Evolutionary conservation across 2,329 filamentous ascomycete genomes (phyloP).

Genomic region (Plectosphaerella cucumerina): DNA sequence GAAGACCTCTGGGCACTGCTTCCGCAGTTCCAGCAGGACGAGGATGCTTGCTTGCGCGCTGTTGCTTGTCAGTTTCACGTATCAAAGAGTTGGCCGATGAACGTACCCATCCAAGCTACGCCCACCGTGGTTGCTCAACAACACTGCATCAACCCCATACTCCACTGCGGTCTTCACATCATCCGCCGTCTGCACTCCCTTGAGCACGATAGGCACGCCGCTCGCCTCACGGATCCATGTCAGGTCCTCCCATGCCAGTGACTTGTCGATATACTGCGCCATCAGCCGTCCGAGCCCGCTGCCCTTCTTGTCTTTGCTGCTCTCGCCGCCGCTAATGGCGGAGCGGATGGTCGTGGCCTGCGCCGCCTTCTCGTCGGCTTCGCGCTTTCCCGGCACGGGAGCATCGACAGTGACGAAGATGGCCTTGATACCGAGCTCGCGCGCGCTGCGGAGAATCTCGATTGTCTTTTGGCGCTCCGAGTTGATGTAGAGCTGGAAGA

Average conservation of each 20-base stretch:
- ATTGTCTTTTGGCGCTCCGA: slow-evolving; percentile 43
- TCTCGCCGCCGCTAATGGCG: slow-evolving; percentile 34
- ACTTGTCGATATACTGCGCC: slow-evolving; percentile 45
- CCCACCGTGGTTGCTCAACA: slow-evolving; percentile 69
- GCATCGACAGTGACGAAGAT: slow-evolving; percentile 51
- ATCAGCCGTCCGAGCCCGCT: slow-evolving; percentile 48
- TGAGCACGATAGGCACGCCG: slow-evolving; percentile 56
- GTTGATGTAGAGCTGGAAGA: slow-evolving; percentile 55
- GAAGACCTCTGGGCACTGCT: slow-evolving; percentile 57
- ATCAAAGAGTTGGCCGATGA: slow-evolving; percentile 15
- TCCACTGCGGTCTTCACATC: slow-evolving; percentile 60
- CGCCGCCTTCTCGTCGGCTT: slow-evolving; percentile 48
- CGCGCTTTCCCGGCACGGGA: slow-evolving; percentile 50
- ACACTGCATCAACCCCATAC: slow-evolving; percentile 60
- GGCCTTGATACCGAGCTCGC: slow-evolving; percentile 43
- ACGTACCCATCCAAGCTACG: slow-evolving; percentile 36
- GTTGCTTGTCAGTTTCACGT: background rate
- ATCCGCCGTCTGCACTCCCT: slow-evolving; percentile 64
- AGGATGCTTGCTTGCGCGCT: background rate
- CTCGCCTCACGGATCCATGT: slow-evolving; percentile 55
- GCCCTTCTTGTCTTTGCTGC: slow-evolving; percentile 46
- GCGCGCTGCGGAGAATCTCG: slow-evolving; percentile 33
- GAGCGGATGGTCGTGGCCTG: slow-evolving; percentile 36
- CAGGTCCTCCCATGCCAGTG: slow-evolving; percentile 56
- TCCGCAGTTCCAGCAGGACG: slow-evolving; percentile 55